Percentiles rank a stretch among this genome's conserved stretches.
Evolutionary conservation across 306 rosid genomes (phyloP).

Genomic region (Rubus idaeus): DNA sequence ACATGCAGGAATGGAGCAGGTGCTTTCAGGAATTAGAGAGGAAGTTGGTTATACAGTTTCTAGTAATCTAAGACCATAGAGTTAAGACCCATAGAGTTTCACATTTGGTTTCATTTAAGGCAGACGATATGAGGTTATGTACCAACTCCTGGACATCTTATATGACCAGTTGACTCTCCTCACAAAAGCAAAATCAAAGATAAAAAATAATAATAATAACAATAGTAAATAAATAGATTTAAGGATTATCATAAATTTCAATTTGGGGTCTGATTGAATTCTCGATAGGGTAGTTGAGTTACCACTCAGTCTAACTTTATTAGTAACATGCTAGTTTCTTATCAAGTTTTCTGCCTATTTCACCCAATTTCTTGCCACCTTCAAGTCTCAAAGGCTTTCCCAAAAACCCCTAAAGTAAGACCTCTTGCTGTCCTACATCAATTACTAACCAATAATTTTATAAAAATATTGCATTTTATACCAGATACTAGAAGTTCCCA

Average conservation of each 20-base stretch:
- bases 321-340: background rate
- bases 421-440: background rate
- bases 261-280: background rate
- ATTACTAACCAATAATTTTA: background rate
- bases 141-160: conserved; percentile 29
- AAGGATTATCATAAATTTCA: background rate
- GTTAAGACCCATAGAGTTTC: conserved; percentile 12
- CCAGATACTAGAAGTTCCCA: conserved; percentile 8
- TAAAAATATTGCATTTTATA: background rate
- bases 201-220: background rate
- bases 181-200: background rate
- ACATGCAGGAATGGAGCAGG: conserved; percentile 28
- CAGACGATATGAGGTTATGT: conserved; percentile 17
- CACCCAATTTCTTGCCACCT: background rate
- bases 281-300: background rate
- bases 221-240: background rate
- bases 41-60: conserved; percentile 20
- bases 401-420: background rate
- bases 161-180: conserved; percentile 17
- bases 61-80: conserved; percentile 15
- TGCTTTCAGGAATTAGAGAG: conserved; percentile 22
- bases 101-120: conserved; percentile 14
- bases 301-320: background rate
- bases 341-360: background rate
- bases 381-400: background rate